Conservation (phyloP, 768 basidiomycete species). For the Lactarius trivialis region DNA sequence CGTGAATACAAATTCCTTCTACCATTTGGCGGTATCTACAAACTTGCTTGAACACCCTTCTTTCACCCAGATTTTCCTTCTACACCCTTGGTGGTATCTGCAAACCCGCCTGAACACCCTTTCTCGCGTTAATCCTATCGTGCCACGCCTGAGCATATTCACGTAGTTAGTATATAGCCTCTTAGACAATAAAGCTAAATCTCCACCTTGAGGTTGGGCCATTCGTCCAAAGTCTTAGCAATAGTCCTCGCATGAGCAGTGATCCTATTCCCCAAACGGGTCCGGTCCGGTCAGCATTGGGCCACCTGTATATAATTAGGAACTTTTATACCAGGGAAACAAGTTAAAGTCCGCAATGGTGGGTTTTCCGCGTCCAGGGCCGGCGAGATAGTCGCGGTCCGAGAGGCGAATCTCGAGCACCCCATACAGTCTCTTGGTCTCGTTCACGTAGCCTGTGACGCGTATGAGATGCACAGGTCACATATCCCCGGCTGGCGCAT, state of each 20-base stretch:
- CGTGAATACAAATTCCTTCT: not conserved
- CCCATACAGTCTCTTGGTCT: constrained; percentile 77
- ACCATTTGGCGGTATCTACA: too few species aligned
- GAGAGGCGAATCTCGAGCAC: constrained; percentile 74
- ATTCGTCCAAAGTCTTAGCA: constrained; percentile 52
- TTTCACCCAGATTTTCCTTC: not conserved
- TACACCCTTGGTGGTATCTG: constrained; percentile 33
- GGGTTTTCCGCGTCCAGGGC: constrained; percentile 61
- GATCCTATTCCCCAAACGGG: constrained; percentile 41
- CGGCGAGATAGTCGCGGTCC: constrained; percentile 72
- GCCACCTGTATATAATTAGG: not conserved
- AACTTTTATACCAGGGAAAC: constrained; percentile 46
- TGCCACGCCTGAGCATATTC: constrained; percentile 34
- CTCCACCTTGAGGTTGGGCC: constrained; percentile 55
- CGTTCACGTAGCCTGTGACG: constrained; percentile 61
- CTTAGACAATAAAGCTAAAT: not conserved
- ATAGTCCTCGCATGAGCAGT: constrained; percentile 41
- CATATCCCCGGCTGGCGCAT: not conserved
- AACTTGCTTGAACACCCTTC: too few species aligned
- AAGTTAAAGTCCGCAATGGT: constrained; percentile 70
- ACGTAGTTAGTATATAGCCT: not conserved
- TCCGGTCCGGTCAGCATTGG: not conserved
- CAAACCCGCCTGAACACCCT: constrained; percentile 31
- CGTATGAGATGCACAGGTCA: constrained; percentile 16
- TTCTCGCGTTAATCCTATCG: constrained; percentile 33